These are phyloP conservation scores for Decorospora gaudefroyi DNA, from an alignment of 2,329 filamentous ascomycete genomes.

Conservation along the genomic window DNA sequence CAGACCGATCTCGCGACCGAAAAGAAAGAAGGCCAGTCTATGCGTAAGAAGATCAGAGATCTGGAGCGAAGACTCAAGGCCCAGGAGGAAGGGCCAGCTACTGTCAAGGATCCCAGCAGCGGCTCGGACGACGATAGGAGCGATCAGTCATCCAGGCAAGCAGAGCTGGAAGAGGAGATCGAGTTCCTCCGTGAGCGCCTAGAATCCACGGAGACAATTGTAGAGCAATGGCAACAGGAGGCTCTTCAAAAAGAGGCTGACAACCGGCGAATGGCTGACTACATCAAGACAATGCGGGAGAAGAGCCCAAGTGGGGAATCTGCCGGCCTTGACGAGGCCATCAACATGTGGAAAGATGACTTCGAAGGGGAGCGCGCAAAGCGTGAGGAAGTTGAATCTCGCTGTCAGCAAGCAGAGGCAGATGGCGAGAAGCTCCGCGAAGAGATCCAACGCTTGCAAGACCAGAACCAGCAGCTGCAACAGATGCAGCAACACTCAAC, in stretches of 20 bases:
- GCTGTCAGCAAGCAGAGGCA: slow-evolving; percentile 86
- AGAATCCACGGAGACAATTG: slow-evolving; percentile 80
- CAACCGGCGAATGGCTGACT: slow-evolving; percentile 82
- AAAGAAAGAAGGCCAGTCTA: slow-evolving; percentile 84
- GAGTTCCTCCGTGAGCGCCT: slow-evolving; percentile 81
- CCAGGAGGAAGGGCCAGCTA: slow-evolving; percentile 57
- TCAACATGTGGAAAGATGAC: slow-evolving; percentile 91
- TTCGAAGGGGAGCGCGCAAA: slow-evolving; percentile 88
- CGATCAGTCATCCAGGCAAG: slow-evolving; percentile 61
- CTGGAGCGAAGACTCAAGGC: slow-evolving; percentile 77
- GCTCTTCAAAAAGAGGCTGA: slow-evolving; percentile 79
- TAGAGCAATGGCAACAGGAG: slow-evolving; percentile 80
- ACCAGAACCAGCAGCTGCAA: slow-evolving; percentile 45
- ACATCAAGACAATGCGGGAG: slow-evolving; percentile 68
- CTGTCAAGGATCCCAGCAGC: slow-evolving; percentile 49
- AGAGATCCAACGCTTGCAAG: slow-evolving; percentile 73
- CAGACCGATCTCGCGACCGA: slow-evolving; percentile 87
- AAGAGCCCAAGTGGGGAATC: slow-evolving; percentile 45
- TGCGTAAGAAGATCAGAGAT: slow-evolving; percentile 81
- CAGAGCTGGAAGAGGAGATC: slow-evolving; percentile 81
- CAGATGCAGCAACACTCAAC: slow-evolving; percentile 41
- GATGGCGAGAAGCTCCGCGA: slow-evolving; percentile 83
- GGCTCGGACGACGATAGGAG: slow-evolving; percentile 59
- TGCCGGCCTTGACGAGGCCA: slow-evolving; percentile 48
- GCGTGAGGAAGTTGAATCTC: slow-evolving; percentile 83